A percentile compares a stretch with the other conserved stretches of the same genome.
Conservation (phyloP, 139 green algal species). For the Spirogloea muscicola region DNA sequence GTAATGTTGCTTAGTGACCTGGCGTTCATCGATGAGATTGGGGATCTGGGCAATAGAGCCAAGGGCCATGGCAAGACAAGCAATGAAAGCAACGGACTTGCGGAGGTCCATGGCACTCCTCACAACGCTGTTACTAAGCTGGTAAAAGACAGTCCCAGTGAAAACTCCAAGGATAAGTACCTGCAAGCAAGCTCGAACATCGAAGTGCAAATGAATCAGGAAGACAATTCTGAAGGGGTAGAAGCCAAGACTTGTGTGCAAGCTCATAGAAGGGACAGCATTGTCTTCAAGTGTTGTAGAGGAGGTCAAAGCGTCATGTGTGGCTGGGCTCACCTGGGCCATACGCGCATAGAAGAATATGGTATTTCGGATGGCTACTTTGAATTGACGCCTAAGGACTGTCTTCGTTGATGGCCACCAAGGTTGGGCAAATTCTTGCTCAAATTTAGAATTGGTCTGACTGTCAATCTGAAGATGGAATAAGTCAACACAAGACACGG, state of each 20-base stretch:
- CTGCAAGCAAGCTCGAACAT: slow-evolving; percentile 1
- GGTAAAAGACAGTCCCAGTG: slow-evolving; percentile 39
- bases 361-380: slow-evolving; percentile 11
- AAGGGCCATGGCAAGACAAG: slow-evolving; percentile 14
- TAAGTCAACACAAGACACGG: too few species aligned
- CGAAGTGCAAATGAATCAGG: not conserved
- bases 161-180: slow-evolving; percentile 35
- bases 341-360: not conserved
- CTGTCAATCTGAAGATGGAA: not conserved
- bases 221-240: not conserved
- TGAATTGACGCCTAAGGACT: slow-evolving; percentile 16
- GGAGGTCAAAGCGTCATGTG: not conserved
- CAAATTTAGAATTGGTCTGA: slow-evolving; percentile 1
- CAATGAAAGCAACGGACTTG: slow-evolving; percentile 25
- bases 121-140: not conserved
- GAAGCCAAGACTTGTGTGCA: not conserved
- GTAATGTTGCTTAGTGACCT: too few species aligned
- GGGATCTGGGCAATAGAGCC: slow-evolving; percentile 36
- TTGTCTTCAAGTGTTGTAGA: not conserved
- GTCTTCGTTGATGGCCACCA: slow-evolving; percentile 17
- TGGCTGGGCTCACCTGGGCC: not conserved
- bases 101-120: slow-evolving; percentile 13
- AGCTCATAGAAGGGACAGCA: not conserved
- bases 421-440: slow-evolving; percentile 11
- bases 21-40: slow-evolving; percentile 22